A percentile compares a stretch with the other conserved stretches of the same genome.
Conservation (phyloP, 139 green algal genomes). For the Spirogloea muscicola region DNA sequence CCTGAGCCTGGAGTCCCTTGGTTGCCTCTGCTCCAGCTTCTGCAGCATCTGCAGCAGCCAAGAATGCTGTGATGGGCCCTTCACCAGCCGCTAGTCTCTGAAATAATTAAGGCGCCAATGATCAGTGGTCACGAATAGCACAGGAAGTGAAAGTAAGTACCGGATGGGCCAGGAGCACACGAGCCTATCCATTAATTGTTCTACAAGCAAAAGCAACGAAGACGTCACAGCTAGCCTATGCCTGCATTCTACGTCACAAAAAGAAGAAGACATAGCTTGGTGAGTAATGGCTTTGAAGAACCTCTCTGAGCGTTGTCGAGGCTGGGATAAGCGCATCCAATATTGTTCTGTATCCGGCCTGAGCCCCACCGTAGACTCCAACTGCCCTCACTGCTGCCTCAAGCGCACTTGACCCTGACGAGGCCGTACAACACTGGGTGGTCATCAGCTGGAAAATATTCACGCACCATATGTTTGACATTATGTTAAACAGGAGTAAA, state of each 20-base stretch:
- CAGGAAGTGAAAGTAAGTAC: not conserved
- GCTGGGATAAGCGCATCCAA: slow-evolving; percentile 23
- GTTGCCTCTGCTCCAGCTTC: slow-evolving; percentile 13
- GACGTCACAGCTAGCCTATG: not conserved
- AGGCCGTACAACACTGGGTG: not conserved
- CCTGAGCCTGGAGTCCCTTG: slow-evolving; percentile 17
- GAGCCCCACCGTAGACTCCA: slow-evolving; percentile 10
- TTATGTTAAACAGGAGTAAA: too few species aligned
- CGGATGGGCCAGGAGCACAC: not conserved
- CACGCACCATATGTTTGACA: too few species aligned
- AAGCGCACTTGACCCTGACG: slow-evolving; percentile 16
- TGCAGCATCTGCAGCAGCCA: slow-evolving; percentile 16
- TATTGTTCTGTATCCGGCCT: slow-evolving; percentile 17
- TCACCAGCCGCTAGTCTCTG: slow-evolving; percentile 8
- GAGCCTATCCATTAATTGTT: not conserved
- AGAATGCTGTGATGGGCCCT: not conserved
- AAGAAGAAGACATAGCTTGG: too few species aligned
- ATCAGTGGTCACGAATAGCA: not conserved
- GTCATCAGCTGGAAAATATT: not conserved
- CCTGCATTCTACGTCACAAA: not conserved
- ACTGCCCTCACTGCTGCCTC: slow-evolving; percentile 8
- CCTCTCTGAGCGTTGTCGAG: slow-evolving; percentile 5
- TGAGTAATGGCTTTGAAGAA: not conserved
- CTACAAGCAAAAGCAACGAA: not conserved
- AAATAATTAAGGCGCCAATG: not conserved